Evolutionary conservation across 116 monocot genomes (phyloP), one percentile per base, ranked within the genome.

Genomic region (Iris pallida): DNA sequence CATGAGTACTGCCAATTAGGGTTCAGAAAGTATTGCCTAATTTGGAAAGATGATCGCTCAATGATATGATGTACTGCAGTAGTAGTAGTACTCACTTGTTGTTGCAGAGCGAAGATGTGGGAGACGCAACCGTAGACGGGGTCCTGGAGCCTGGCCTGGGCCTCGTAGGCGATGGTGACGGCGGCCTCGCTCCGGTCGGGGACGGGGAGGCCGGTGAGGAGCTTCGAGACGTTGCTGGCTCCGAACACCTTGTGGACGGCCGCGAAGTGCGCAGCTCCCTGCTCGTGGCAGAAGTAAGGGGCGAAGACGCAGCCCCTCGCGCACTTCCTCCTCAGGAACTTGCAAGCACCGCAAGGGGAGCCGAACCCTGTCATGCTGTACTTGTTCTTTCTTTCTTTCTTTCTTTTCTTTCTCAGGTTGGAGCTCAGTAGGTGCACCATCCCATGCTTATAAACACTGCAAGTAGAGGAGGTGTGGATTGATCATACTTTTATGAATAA

Each of bases 301-400:
- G 94, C 90, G 51, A 94, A 94, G 17, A 94, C 80, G 57, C 94
- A 94, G 0, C 94, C 87, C 43, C 71, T 72, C 15, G 73, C 85
- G 57, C 94, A 94, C 78, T 90, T 94, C 76, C 94, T 84, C 73
- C 94, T 80, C 74, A 94, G 66, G 70, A 94, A 94, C 89, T 90
- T 94, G 90, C 94, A 94, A 43, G 94, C 94, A 5, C 94, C 94
- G 52, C 94, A 94, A 45, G 94, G 94, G 61, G 90, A 90, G 15
- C 94, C 90, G 42, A 89, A 70, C 3, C 94, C 94, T 41, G 94
- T 85, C 94, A 93, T 93, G 49, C 4, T 44, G 66, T 13, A 0
- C 16, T 73, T 73, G 15, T 7, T 56, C 60, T 67, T 7, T 69
- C 12, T 18, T 42, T 56, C 40, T 57, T 52, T 7, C 45, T 44